Evolutionary conservation across 164 flowering plant species (phyloP), one percentile per base, ranked within the genome.

Genomic region (Vitis cinerea): DNA sequence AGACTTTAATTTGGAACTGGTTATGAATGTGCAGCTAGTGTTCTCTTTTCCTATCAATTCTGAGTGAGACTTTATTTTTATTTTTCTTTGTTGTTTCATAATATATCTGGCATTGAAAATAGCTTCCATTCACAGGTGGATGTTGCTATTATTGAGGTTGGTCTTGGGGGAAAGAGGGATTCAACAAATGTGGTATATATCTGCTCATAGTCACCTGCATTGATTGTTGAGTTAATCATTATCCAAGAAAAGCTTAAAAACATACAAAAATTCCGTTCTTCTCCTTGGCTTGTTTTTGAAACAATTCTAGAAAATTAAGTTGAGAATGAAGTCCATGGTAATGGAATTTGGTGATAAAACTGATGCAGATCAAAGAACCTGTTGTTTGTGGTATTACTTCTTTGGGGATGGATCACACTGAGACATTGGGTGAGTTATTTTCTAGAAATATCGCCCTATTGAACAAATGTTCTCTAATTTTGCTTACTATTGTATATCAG

Each of bases 71-170:
- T 37, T 55, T 23, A 27, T 8, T 59, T 51, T 59, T 19, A 59
- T 55, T 16, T 71, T 23, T 64, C 61, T 50, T 16, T 30, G 17
- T 19, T 15, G 6, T 23, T 69, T 61, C n/a, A 50, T 30, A 48
- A 15, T 50, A 30, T 17, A 17, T 47, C 10, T 49, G 15, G 15
- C 12, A 17, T 17, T 57, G 63, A 61, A 15, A 50, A 4, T 15
- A 12, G 14, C 48, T 66, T 6, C 16, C 67, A 10, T 52, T 54
- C 9, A 44, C 73, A 94, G 98, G 97, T 94, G 15, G 98, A 94
- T 77, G 97, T 92, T 78, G 96, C 94, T 59, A 84, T 94, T 63
- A 68, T 94, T 79, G 98, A 94, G 83, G 97, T 92, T 80, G 98
- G 98, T 65, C 80, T 94, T 60, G 98, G 98, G 30, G 97, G 98